phyloP scores from a whole-genome alignment of 139 green algal genomes.

The Tetradesmus obliquus region DNA sequence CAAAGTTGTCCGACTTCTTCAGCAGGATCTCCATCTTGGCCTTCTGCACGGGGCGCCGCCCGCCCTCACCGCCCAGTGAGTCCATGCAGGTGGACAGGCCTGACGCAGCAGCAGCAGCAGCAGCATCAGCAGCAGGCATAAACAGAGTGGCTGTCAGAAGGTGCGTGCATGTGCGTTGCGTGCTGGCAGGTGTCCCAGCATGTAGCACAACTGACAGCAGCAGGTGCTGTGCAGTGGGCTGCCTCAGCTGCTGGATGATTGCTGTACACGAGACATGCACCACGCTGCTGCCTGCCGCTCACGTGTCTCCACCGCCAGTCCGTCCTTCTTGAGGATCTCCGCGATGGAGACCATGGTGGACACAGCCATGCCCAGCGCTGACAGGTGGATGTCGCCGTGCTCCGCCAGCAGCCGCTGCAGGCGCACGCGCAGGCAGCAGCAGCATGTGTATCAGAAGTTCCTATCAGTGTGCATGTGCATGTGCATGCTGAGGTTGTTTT shows the following conservation, averaged over 20 bases:
- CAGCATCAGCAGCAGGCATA: neutral
- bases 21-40: slow-evolving; percentile 86
- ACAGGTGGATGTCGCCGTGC: slow-evolving; percentile 87
- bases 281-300: slow-evolving; percentile 25
- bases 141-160: neutral
- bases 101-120: neutral
- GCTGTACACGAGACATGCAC: neutral
- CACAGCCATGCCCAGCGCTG: slow-evolving; percentile 85
- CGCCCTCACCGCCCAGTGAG: neutral
- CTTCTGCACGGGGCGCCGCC: slow-evolving; percentile 70
- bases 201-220: neutral
- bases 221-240: neutral
- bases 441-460: neutral
- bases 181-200: neutral
- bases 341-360: slow-evolving; percentile 87
- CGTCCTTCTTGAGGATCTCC: slow-evolving; percentile 90
- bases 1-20: slow-evolving; percentile 77
- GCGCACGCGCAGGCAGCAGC: neutral
- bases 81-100: slow-evolving; percentile 56
- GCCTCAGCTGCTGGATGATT: neutral
- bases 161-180: no score
- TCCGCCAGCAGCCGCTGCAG: slow-evolving; percentile 78
- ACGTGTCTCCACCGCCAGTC: slow-evolving; percentile 77
- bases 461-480: neutral
- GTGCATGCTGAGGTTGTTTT: no score